Evolutionary conservation across 2,329 filamentous ascomycete species (phyloP).

Genomic region (Fusarium secorum): DNA sequence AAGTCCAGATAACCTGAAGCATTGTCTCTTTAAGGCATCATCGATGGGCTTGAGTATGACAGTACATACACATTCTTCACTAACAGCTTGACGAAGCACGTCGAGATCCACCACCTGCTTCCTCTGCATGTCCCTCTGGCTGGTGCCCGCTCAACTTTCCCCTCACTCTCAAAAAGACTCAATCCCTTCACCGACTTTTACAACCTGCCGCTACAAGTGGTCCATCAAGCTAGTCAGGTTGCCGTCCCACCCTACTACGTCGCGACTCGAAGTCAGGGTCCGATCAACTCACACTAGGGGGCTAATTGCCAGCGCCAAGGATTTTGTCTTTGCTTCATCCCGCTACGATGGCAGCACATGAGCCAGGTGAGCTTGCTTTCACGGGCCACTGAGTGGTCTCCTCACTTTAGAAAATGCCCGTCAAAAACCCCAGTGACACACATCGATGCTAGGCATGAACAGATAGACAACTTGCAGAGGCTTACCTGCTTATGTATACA

Average conservation of each 20-base stretch:
- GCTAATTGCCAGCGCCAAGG: constrained; percentile 23
- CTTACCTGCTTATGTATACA: neutral
- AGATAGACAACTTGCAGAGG: neutral
- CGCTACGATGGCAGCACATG: neutral
- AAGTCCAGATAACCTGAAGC: constrained; percentile 15
- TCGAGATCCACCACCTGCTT: constrained; percentile 30
- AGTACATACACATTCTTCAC: constrained; percentile 9
- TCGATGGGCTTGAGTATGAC: neutral
- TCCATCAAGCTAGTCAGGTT: constrained; percentile 33
- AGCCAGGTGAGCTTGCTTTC: constrained; percentile 5
- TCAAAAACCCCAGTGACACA: neutral
- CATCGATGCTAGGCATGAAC: neutral
- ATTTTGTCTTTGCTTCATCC: constrained; percentile 31
- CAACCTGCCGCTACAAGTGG: constrained; percentile 37
- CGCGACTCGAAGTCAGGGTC: constrained; percentile 40
- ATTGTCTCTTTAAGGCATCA: constrained; percentile 19
- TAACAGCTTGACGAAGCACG: constrained; percentile 15
- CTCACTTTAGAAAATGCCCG: neutral
- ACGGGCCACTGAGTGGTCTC: neutral
- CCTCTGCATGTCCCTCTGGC: constrained; percentile 25
- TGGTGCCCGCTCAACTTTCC: constrained; percentile 34
- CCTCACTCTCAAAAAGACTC: constrained; percentile 28
- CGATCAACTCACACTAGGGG: constrained; percentile 30
- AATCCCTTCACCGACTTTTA: constrained; percentile 47
- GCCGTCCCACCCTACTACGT: constrained; percentile 36